A percentile compares a stretch with the other conserved stretches of the same genome.
These are phyloP conservation scores for Tricholoma flavovirens DNA, from an alignment of 768 basidiomycete genomes.

Conservation along the genomic window DNA sequence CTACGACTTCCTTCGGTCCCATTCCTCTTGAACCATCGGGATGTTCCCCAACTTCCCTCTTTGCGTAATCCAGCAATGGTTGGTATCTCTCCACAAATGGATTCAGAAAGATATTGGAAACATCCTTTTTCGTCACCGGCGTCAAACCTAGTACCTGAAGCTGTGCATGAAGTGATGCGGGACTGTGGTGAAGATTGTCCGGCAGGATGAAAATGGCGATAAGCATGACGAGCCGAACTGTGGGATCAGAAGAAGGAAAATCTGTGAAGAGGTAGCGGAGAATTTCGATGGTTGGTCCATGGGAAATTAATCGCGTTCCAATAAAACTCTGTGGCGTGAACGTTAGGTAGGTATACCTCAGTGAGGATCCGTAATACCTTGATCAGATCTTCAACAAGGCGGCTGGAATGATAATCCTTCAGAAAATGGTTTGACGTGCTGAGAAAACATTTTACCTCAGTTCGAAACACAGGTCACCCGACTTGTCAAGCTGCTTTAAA, in stretches of 20 bases:
- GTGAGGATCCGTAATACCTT: conserved; percentile 38
- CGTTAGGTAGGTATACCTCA: conserved; percentile 6
- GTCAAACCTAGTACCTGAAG: conserved; percentile 50
- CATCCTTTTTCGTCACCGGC: conserved; percentile 53
- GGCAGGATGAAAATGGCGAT: conserved; percentile 53
- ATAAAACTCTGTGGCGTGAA: conserved; percentile 50
- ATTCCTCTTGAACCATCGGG: conserved; percentile 37
- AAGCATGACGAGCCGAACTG: conserved; percentile 69
- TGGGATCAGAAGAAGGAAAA: conserved; percentile 55
- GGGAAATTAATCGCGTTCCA: conserved; percentile 61
- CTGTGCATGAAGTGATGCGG: conserved; percentile 36
- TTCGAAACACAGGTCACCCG: conserved; percentile 62
- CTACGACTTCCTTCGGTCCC: conserved; percentile 33
- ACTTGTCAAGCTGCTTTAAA: conserved; percentile 59
- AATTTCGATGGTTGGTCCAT: conserved; percentile 38
- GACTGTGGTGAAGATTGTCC: conserved; percentile 27
- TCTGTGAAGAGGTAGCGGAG: conserved; percentile 61
- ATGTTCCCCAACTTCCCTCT: conserved; percentile 26
- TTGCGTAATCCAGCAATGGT: conserved; percentile 46
- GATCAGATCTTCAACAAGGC: conserved; percentile 59
- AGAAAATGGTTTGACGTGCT: not conserved
- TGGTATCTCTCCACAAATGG: conserved; percentile 62
- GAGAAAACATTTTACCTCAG: conserved; percentile 42
- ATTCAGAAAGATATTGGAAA: conserved; percentile 57
- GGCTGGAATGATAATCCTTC: conserved; percentile 22